These are phyloP conservation scores for Dothideomycetes sp. DNA, from an alignment of 2,329 filamentous ascomycete genomes.

Conservation along the genomic window DNA sequence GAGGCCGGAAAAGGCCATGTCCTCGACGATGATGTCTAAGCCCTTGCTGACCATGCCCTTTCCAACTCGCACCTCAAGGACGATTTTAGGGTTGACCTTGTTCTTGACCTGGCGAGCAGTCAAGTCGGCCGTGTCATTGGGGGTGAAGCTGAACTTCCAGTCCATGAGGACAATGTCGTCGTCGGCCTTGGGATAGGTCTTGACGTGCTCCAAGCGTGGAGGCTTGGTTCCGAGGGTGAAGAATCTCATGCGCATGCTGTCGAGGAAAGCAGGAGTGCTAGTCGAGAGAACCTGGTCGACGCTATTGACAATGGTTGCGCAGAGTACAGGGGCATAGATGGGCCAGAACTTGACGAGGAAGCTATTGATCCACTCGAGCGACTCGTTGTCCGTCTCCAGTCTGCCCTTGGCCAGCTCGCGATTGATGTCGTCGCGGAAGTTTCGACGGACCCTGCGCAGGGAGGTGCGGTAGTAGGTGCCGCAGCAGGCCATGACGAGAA, in stretches of 20 bases:
- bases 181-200: conserved; percentile 91
- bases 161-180: conserved; percentile 97
- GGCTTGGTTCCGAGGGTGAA: conserved; percentile 94
- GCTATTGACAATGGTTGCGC: conserved; percentile 81
- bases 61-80: conserved; percentile 86
- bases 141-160: conserved; percentile 99
- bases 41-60: conserved; percentile 97
- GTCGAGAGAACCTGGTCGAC: conserved; percentile 94
- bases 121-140: conserved; percentile 86
- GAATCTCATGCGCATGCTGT: conserved; percentile 84
- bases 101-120: conserved; percentile 82
- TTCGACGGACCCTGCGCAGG: conserved; percentile 81
- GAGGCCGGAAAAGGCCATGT: conserved; percentile 89
- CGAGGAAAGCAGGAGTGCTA: conserved; percentile 81
- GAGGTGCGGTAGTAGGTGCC: conserved; percentile 96
- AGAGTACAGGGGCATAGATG: conserved; percentile 90
- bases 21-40: conserved; percentile 92
- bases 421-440: conserved; percentile 88
- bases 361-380: conserved; percentile 97
- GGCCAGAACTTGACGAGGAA: conserved; percentile 99
- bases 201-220: conserved; percentile 92
- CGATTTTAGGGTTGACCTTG: conserved; percentile 94
- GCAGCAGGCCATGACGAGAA: conserved; percentile 85
- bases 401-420: conserved; percentile 79
- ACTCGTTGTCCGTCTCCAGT: conserved; percentile 83